Percentiles rank a stretch among this genome's conserved stretches.
phyloP scores from a whole-genome alignment of 2,329 filamentous ascomycete species.

The Fusarium sp. region DNA sequence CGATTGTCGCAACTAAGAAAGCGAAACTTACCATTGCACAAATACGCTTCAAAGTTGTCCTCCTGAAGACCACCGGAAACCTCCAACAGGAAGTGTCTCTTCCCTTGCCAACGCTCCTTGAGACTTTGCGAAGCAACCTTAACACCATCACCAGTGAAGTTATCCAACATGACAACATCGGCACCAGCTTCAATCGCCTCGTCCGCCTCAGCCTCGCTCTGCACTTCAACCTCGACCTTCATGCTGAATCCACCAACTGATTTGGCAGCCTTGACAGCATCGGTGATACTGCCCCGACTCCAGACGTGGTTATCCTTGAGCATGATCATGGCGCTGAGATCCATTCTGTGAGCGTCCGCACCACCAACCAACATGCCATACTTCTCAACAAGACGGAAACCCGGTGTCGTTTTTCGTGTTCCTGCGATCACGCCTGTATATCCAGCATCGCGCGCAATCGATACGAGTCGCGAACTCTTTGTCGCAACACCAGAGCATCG shows the following conservation, averaged over 20 bases:
- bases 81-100: slow-evolving; percentile 82
- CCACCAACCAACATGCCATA: slow-evolving; percentile 97
- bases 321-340: slow-evolving; percentile 96
- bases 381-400: slow-evolving; percentile 95
- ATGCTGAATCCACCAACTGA: slow-evolving; percentile 87
- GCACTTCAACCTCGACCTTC: slow-evolving; percentile 97
- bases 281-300: slow-evolving; percentile 86
- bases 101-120: slow-evolving; percentile 83
- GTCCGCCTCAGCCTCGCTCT: slow-evolving; percentile 87
- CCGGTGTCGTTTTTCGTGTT: slow-evolving; percentile 96
- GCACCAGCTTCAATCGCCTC: slow-evolving; percentile 92
- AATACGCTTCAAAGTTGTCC: slow-evolving; percentile 84
- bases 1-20: not conserved
- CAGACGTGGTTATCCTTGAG: slow-evolving; percentile 99
- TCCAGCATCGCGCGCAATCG: slow-evolving; percentile 71
- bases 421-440: slow-evolving; percentile 90
- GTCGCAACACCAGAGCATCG: slow-evolving; percentile 93
- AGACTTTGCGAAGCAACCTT: slow-evolving; percentile 78
- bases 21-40: slow-evolving; percentile 71
- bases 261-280: slow-evolving; percentile 86
- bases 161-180: slow-evolving; percentile 97
- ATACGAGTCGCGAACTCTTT: slow-evolving; percentile 67
- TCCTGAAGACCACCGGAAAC: slow-evolving; percentile 90
- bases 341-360: slow-evolving; percentile 90
- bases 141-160: slow-evolving; percentile 86